Conservation (phyloP, 1,284 basidiomycete species). For the Puccinia sorghi region DNA sequence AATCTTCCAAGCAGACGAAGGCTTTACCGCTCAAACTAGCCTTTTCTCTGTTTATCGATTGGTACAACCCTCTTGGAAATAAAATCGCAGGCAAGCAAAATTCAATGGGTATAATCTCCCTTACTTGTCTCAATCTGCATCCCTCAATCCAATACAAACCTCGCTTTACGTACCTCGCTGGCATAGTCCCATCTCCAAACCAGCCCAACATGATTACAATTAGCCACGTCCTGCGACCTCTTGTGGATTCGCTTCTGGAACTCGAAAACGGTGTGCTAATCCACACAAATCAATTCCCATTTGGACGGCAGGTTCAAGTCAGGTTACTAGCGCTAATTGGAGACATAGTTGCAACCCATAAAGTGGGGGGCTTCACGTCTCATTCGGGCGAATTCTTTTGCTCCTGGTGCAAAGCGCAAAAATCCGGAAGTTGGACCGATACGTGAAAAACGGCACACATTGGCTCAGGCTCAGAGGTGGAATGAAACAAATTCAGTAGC, state of each 20-base stretch:
- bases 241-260: background rate
- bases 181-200: conserved; percentile 5
- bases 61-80: conserved; percentile 22
- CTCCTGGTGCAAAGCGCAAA: background rate
- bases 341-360: conserved; percentile 13
- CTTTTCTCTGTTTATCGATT: conserved; percentile 10
- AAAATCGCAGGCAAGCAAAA: conserved; percentile 9
- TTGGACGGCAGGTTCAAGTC: background rate
- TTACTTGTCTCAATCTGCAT: conserved; percentile 2
- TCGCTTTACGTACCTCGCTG: background rate
- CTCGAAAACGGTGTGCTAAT: background rate
- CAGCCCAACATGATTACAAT: conserved; percentile 25
- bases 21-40: background rate
- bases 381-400: conserved; percentile 11
- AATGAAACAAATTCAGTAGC: background rate
- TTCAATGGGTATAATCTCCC: conserved; percentile 1
- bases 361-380: conserved; percentile 10
- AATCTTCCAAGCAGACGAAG: background rate
- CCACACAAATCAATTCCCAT: background rate
- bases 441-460: background rate
- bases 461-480: background rate
- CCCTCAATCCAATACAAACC: background rate
- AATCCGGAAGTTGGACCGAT: background rate
- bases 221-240: background rate
- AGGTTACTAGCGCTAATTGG: background rate